Evolutionary conservation across 73 alveolate species (phyloP), one percentile per base, ranked within the genome.

Genomic region (Durusdinium trenchii): DNA sequence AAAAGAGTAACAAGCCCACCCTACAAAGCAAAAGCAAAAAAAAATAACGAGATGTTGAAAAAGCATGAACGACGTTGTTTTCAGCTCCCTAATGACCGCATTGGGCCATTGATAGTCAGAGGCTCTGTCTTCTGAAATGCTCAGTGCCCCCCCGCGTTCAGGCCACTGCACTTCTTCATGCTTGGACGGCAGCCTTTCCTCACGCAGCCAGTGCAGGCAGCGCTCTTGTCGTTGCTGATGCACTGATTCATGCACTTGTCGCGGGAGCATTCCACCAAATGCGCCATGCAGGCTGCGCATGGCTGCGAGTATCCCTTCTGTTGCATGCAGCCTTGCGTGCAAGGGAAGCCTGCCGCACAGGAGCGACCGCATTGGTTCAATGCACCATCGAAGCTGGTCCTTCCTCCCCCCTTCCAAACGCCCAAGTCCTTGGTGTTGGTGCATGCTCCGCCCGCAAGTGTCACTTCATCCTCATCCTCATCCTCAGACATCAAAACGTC

Each of bases 311-410:
- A 81, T 40, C 91, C 91, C 91, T 81, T 43, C 61, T 48, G 14
- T 40, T 45, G n/a, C 91, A 81, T 81, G 91, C 91, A 81, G 91
- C 45, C 64, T 47, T 81, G 36, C 67, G 91, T 81, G 91, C 91
- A 81, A 14, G 91, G 91, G 71, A 45, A 47, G 91, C 91, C 91
- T 45, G 91, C 91, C 16, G 91, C 91, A 35, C 91, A 81, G 64
- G 91, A 81, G 91, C 91, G 91, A 43, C 91, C 91, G 64, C 91
- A 81, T 26, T 81, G 91, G 91, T 81, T 81, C 91, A 81, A 81
- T 18, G 91, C 91, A 32, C 64, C 52, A 67, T 81, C 71, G 64
- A 81, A 81, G 91, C 45, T 36, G 67, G 9, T 46, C 91, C 71
- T 81, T 45, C 91, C 91, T 12, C 91, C 91, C 32, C 43, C 32